Conservation (phyloP, 2,329 filamentous ascomycete species). For the Salinomyces thailandicus region DNA sequence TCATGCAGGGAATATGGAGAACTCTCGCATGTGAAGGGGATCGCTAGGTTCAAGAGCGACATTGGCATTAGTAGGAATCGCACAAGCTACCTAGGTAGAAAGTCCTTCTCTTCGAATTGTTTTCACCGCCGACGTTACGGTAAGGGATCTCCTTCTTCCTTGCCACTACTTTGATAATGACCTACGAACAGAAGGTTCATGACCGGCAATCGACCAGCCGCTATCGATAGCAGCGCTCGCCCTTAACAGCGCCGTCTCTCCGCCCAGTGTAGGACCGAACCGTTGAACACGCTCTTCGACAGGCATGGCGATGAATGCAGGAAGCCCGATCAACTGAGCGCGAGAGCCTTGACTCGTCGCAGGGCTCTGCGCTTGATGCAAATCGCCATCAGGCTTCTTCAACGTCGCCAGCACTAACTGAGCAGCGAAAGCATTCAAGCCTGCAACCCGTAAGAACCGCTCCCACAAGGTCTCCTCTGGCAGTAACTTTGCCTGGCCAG, state of each 20-base stretch:
- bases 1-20: too few relatives aligned
- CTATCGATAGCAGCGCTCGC: constrained; percentile 44
- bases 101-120: too few relatives aligned
- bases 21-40: too few relatives aligned
- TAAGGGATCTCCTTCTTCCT: too few relatives aligned
- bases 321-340: constrained; percentile 35
- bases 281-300: constrained; percentile 36
- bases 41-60: too few relatives aligned
- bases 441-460: constrained; percentile 52
- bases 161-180: too few relatives aligned
- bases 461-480: constrained; percentile 58
- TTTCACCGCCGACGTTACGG: too few relatives aligned
- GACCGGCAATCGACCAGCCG: constrained; percentile 8
- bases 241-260: constrained; percentile 42
- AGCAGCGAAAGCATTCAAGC: constrained; percentile 62
- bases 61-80: too few relatives aligned
- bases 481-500: constrained; percentile 13
- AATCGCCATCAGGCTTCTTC: constrained; percentile 19
- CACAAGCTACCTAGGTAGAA: too few relatives aligned
- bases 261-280: constrained; percentile 47
- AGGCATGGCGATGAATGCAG: constrained; percentile 49
- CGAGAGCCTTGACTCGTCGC: background rate
- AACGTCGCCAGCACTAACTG: constrained; percentile 49
- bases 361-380: background rate
- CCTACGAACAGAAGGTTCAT: too few relatives aligned